Conservation (phyloP, 345 rosid genomes). For the Dipteronia dyeriana region DNA sequence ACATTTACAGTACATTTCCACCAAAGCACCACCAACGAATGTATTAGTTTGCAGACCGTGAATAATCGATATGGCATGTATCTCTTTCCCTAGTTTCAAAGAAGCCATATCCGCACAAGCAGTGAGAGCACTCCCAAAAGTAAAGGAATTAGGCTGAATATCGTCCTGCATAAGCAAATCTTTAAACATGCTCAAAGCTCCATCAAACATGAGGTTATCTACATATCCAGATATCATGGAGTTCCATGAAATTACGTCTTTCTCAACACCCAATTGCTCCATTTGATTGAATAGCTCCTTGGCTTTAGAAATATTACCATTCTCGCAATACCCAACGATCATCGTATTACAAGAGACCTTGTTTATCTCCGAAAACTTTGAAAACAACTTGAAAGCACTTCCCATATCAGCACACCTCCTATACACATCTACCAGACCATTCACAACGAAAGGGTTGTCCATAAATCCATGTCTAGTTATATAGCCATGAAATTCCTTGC, state of each 20-base stretch:
- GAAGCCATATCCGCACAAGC: conserved; percentile 54
- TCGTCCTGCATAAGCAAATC: conserved; percentile 40
- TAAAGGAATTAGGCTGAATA: conserved; percentile 49
- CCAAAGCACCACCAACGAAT: conserved; percentile 62
- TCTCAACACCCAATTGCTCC: conserved; percentile 42
- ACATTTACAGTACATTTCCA: conserved; percentile 58
- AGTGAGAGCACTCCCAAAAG: conserved; percentile 58
- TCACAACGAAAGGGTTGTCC: conserved; percentile 48
- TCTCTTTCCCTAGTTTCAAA: conserved; percentile 42
- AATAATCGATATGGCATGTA: conserved; percentile 47
- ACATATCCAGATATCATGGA: conserved; percentile 62
- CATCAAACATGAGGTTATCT: conserved; percentile 39
- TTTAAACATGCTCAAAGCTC: conserved; percentile 45
- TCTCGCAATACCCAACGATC: conserved; percentile 61
- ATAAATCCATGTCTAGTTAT: conserved; percentile 48
- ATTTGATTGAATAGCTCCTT: conserved; percentile 43
- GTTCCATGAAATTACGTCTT: conserved; percentile 58
- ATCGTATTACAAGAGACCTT: conserved; percentile 56
- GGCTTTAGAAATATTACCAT: conserved; percentile 48
- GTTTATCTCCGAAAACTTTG: conserved; percentile 42
- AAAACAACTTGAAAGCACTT: conserved; percentile 51
- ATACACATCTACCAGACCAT: conserved; percentile 61
- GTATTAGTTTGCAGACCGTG: conserved; percentile 52
- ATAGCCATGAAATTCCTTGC: conserved; percentile 57
- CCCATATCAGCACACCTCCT: conserved; percentile 60